These are phyloP conservation scores for Chara braunii DNA, from an alignment of 139 green algal genomes.

Conservation along the genomic window DNA sequence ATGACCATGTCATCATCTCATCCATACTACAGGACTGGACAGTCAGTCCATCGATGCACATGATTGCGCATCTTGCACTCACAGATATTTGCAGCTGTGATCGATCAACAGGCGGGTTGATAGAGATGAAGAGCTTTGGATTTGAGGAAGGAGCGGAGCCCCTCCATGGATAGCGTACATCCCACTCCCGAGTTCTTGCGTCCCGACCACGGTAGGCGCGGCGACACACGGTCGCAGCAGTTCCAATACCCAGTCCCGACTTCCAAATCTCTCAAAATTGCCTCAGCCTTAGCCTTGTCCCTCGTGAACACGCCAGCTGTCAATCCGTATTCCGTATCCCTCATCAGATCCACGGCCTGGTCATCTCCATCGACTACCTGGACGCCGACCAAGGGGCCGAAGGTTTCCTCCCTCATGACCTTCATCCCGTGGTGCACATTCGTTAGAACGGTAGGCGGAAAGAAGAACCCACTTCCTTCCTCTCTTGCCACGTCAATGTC, in stretches of 20 bases:
- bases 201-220: conserved; percentile 28
- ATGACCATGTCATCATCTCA: too few species aligned
- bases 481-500: neutral
- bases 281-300: conserved; percentile 4
- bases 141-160: conserved; percentile 6
- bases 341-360: conserved; percentile 29
- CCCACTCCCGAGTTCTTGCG: conserved; percentile 20
- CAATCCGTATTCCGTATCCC: conserved; percentile 35
- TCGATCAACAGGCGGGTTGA: too few species aligned
- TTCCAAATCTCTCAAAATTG: conserved; percentile 22
- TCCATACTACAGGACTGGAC: too few species aligned
- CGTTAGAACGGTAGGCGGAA: conserved; percentile 16
- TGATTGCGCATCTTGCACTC: too few species aligned
- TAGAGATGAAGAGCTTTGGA: conserved; percentile 28
- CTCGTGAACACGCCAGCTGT: conserved; percentile 24
- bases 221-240: conserved; percentile 33
- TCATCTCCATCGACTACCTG: conserved; percentile 24
- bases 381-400: conserved; percentile 31
- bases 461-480: conserved; percentile 20
- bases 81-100: too few species aligned
- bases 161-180: conserved; percentile 15
- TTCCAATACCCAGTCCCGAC: conserved; percentile 40
- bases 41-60: too few species aligned
- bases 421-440: conserved; percentile 33
- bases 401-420: conserved; percentile 32